A percentile compares a stretch with the other conserved stretches of the same genome.
Evolutionary conservation across 176 grass and related monocot genomes (phyloP).

Genomic region (Bothriochloa decipiens): DNA sequence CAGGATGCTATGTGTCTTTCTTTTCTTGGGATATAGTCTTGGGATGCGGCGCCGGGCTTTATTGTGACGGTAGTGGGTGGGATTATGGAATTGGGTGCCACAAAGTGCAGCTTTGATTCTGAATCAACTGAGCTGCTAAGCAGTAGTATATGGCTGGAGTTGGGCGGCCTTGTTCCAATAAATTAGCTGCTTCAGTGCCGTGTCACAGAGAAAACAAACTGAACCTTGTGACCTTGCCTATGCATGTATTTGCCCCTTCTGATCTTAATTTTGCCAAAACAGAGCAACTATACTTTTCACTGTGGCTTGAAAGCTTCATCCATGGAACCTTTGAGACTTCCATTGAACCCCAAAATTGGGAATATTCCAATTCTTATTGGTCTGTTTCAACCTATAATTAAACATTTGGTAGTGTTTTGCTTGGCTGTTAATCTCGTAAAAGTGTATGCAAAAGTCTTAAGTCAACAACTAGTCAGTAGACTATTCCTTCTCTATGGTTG

Average conservation of each 20-base stretch:
- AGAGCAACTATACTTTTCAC: neutral
- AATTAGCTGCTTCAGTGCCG: neutral
- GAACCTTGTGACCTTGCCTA: neutral
- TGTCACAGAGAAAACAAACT: neutral
- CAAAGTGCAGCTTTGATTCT: constrained; percentile 34
- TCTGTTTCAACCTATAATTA: neutral
- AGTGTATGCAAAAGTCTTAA: neutral
- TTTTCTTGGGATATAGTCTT: neutral
- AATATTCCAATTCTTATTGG: neutral
- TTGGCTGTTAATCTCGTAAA: neutral
- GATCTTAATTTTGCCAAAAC: neutral
- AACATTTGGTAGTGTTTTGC: neutral
- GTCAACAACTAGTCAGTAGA: neutral
- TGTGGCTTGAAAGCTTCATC: neutral
- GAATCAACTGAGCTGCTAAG: neutral
- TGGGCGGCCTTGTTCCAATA: neutral
- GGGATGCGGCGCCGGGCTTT: constrained; percentile 1
- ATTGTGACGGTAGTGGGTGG: constrained; percentile 22
- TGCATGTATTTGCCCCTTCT: neutral
- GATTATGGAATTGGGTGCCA: constrained; percentile 38
- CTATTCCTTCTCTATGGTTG: neutral
- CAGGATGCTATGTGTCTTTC: neutral
- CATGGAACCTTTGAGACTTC: neutral
- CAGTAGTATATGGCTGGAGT: neutral
- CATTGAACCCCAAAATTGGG: neutral